phyloP scores from a whole-genome alignment of 148 eudicot species.

The Vaccinium myrtillus region DNA sequence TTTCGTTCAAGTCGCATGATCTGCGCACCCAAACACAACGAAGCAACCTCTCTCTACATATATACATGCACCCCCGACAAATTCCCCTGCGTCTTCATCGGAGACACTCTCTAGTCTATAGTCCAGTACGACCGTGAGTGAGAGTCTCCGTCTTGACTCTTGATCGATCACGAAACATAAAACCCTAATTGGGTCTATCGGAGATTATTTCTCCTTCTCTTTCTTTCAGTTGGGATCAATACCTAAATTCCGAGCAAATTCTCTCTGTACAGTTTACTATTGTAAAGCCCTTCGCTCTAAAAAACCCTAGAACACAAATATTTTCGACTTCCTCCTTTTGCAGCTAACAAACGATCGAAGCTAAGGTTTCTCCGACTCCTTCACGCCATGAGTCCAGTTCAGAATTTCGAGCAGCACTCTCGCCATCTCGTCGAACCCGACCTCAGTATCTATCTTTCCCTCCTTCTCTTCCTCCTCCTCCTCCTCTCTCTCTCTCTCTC shows the following conservation, averaged over 20 bases:
- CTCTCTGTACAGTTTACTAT: neutral
- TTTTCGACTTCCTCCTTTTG: neutral
- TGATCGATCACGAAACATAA: neutral
- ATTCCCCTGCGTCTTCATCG: neutral
- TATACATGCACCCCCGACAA: too few species aligned
- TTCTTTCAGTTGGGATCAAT: neutral
- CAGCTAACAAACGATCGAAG: neutral
- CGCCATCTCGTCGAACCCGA: conserved; percentile 70
- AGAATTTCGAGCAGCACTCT: conserved; percentile 95
- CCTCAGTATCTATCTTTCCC: conserved; percentile 37
- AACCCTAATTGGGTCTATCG: too few species aligned
- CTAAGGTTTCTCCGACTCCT: conserved; percentile 26
- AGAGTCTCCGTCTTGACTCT: neutral
- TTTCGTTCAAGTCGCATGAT: too few species aligned
- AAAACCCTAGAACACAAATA: conserved; percentile 20
- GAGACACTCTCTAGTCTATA: neutral
- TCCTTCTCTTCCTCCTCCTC: neutral
- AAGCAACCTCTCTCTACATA: too few species aligned
- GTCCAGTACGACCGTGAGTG: neutral
- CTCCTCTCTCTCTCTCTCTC: neutral
- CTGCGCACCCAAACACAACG: too few species aligned
- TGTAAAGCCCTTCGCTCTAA: neutral
- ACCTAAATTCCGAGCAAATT: neutral
- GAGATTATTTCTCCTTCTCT: neutral
- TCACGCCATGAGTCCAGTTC: conserved; percentile 78